Evolutionary conservation across 805 yeast genomes (phyloP).

Genomic region (Clavispora fructus): DNA sequence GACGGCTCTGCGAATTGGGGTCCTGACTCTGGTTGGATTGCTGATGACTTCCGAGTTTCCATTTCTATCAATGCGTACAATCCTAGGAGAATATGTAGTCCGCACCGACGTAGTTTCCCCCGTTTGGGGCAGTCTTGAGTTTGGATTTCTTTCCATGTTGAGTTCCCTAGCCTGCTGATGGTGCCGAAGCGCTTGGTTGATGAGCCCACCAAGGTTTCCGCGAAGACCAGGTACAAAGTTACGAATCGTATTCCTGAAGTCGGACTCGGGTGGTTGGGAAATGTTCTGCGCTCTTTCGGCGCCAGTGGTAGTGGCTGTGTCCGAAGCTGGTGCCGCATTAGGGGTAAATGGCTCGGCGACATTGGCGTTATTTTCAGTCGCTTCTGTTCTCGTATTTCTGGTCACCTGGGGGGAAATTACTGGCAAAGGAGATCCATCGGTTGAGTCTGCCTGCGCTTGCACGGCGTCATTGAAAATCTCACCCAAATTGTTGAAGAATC

Average conservation of each 20-base stretch:
- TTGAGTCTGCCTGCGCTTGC: neutral
- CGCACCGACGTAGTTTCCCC: neutral
- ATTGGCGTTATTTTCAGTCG: neutral
- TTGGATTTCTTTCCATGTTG: neutral
- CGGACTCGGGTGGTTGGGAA: neutral
- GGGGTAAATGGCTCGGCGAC: neutral
- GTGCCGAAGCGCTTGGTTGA: slow-evolving; percentile 6
- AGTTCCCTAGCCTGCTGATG: slow-evolving; percentile 1
- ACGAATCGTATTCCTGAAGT: slow-evolving; percentile 1
- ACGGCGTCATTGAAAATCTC: slow-evolving; percentile 7
- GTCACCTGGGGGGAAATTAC: neutral
- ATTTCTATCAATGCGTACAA: neutral
- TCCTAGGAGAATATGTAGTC: neutral
- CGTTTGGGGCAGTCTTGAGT: neutral
- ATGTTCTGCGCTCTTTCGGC: neutral
- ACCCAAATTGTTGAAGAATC: slow-evolving; percentile 9
- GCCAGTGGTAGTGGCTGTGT: neutral
- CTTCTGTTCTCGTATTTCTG: neutral
- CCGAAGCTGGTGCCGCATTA: neutral
- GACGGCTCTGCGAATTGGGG: neutral
- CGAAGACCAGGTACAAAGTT: neutral
- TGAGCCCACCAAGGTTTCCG: slow-evolving; percentile 1
- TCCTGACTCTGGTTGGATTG: neutral
- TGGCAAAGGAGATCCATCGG: neutral
- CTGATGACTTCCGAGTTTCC: neutral